Conservation (phyloP, 352 stramenopile species). For the Aphanomyces cochlioides region DNA sequence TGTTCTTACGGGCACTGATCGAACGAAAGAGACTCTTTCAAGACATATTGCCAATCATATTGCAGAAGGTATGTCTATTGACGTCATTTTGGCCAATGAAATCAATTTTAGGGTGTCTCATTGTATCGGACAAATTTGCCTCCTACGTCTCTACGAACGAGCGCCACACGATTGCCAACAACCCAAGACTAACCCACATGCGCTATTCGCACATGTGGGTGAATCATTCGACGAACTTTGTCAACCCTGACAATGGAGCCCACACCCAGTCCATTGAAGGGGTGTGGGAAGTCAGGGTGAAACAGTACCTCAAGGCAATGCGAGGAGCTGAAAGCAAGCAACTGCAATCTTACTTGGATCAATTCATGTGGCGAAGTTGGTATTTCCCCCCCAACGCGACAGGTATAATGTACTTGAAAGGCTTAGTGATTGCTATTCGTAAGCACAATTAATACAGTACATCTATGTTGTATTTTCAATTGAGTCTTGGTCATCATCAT, state of each 20-base stretch:
- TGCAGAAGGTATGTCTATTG: no score
- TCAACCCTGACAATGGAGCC: conserved; percentile 23
- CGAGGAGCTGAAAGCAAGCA: conserved; percentile 18
- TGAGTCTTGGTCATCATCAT: no score
- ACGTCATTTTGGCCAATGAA: no score
- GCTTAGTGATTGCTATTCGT: background rate
- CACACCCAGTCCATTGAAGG: conserved; percentile 32
- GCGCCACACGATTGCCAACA: no score
- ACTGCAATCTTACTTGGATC: conserved; percentile 9
- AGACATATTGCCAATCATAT: no score
- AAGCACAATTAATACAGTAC: background rate
- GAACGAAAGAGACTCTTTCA: no score
- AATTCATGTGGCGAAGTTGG: conserved; percentile 29
- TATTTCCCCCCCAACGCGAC: conserved; percentile 7
- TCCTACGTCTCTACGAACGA: no score
- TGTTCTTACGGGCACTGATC: no score
- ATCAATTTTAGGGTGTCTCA: no score
- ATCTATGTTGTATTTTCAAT: background rate
- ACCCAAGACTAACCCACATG: no score
- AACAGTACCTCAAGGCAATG: conserved; percentile 21
- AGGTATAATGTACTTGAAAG: conserved; percentile 1
- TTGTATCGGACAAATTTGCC: no score
- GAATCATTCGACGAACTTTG: background rate
- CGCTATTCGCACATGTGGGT: no score
- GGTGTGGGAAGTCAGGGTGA: conserved; percentile 25